Evolutionary conservation across 1,284 basidiomycete genomes (phyloP).

Genomic region (Pholiota adiposa): DNA sequence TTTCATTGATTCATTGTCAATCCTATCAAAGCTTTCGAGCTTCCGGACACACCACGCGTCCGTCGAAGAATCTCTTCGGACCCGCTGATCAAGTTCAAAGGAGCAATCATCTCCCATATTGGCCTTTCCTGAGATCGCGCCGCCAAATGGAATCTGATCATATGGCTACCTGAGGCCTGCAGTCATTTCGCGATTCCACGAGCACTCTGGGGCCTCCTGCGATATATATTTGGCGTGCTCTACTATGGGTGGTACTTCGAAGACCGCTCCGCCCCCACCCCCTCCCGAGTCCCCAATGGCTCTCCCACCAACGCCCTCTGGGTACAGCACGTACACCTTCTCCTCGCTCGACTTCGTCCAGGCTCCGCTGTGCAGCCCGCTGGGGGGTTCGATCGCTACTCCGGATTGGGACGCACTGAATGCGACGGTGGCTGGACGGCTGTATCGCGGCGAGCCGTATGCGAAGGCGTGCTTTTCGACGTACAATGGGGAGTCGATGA

Average conservation of each 20-base stretch:
- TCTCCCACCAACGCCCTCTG: background rate
- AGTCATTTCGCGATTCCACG: background rate
- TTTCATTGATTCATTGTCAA: too few relatives aligned
- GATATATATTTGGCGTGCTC: background rate
- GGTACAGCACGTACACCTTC: background rate
- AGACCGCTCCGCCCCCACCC: background rate
- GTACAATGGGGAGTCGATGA: slow-evolving; percentile 14
- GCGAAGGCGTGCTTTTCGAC: slow-evolving; percentile 21
- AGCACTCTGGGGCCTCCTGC: background rate
- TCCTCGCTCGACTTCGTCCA: slow-evolving; percentile 10
- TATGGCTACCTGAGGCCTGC: slow-evolving; percentile 1
- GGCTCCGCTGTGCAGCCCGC: slow-evolving; percentile 7
- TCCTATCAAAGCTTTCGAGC: background rate
- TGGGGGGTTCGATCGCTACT: background rate
- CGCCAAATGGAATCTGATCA: slow-evolving; percentile 1
- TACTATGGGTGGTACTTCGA: background rate
- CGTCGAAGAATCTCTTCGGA: background rate
- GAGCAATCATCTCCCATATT: background rate
- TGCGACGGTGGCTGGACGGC: slow-evolving; percentile 19
- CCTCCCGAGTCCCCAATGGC: slow-evolving; percentile 1
- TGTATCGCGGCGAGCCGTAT: slow-evolving; percentile 17
- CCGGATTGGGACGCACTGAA: slow-evolving; percentile 19
- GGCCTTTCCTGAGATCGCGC: background rate
- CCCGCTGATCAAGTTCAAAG: background rate
- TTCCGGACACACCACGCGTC: background rate